Evolutionary conservation across 208 protist species (phyloP).

Genomic region (Acanthamoeba lenticulata): DNA sequence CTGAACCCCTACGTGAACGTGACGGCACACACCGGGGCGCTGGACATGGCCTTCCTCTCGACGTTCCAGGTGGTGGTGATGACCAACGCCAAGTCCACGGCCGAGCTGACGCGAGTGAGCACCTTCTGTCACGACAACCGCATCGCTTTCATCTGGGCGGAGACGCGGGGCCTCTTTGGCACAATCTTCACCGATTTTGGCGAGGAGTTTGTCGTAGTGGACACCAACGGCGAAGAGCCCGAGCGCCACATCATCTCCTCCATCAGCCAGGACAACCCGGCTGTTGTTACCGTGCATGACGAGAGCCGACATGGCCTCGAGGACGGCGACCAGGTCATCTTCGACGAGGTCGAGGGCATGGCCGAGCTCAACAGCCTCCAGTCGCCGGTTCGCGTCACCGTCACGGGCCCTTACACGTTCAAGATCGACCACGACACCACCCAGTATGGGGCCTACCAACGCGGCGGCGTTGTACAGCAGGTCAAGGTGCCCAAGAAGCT

Average conservation of each 20-base stretch:
- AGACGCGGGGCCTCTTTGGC: constrained; percentile 83
- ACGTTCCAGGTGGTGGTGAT: constrained; percentile 31
- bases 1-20: too few relatives aligned
- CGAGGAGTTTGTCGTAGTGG: constrained; percentile 81
- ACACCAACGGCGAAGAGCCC: constrained; percentile 88
- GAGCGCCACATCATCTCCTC: not conserved
- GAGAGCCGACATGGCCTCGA: constrained; percentile 22
- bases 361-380: constrained; percentile 68
- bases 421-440: constrained; percentile 71
- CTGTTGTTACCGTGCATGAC: constrained; percentile 4
- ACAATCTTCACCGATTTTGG: constrained; percentile 90
- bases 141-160: constrained; percentile 79
- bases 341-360: constrained; percentile 82
- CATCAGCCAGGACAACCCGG: not conserved
- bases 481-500: too few relatives aligned
- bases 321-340: constrained; percentile 89
- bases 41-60: not conserved
- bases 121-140: constrained; percentile 59
- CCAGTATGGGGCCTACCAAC: too few relatives aligned
- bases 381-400: constrained; percentile 58
- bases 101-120: constrained; percentile 77
- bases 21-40: not conserved
- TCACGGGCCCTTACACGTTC: constrained; percentile 74
- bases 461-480: too few relatives aligned
- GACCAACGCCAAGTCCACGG: constrained; percentile 11